Conservation (phyloP, 164 flowering plant species). For the Echeveria elegans region DNA sequence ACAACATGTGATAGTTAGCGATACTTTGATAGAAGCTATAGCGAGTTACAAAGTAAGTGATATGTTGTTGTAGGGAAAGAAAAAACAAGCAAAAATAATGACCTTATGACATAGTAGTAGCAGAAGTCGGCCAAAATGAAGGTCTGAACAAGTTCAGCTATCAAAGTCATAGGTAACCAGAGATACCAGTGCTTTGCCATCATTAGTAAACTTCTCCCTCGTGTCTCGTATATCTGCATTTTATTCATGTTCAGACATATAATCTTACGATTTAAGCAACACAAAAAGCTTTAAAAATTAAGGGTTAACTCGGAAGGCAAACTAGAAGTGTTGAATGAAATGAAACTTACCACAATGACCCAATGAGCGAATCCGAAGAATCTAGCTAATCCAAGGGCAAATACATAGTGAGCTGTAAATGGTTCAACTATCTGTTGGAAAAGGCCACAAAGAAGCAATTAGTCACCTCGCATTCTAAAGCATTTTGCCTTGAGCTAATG, state of each 20-base stretch:
- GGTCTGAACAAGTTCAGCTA: slow-evolving; percentile 8
- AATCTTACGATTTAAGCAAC: too few relatives aligned
- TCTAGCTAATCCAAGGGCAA: slow-evolving; percentile 13
- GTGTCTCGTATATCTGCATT: not conserved
- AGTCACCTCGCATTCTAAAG: not conserved
- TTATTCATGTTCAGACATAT: too few relatives aligned
- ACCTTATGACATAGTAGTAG: slow-evolving; percentile 10
- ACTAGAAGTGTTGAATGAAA: too few relatives aligned
- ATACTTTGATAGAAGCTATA: not conserved
- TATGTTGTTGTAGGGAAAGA: too few relatives aligned
- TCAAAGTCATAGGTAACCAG: not conserved
- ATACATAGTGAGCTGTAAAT: slow-evolving; percentile 14
- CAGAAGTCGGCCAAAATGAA: slow-evolving; percentile 8
- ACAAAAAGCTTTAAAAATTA: too few relatives aligned
- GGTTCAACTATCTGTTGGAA: slow-evolving; percentile 11
- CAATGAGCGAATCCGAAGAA: slow-evolving; percentile 9
- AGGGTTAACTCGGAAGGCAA: too few relatives aligned
- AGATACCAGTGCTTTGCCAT: not conserved
- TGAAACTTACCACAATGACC: slow-evolving; percentile 5
- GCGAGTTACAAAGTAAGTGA: not conserved
- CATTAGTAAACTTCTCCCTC: not conserved
- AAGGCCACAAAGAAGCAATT: not conserved
- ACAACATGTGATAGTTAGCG: not conserved
- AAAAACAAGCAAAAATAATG: too few relatives aligned
- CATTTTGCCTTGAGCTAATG: not conserved